Evolutionary conservation across 2,329 filamentous ascomycete species (phyloP).

Genomic region (Claviceps paspali): DNA sequence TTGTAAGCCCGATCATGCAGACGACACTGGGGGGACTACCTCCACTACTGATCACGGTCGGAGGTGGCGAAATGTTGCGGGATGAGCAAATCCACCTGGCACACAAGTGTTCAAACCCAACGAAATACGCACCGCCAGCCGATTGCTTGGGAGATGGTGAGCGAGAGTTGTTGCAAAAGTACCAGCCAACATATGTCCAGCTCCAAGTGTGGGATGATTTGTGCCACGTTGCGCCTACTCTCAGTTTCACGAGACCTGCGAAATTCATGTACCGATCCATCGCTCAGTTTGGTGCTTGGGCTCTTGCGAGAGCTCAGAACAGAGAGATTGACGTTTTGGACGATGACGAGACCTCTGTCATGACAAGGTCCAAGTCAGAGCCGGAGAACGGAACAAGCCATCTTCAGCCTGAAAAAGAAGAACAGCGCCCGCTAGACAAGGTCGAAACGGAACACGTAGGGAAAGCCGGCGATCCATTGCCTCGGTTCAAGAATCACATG

Average conservation of each 20-base stretch:
- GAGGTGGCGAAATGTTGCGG: conserved; percentile 74
- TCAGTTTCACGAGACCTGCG: conserved; percentile 92
- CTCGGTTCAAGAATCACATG: conserved; percentile 71
- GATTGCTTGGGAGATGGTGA: conserved; percentile 48
- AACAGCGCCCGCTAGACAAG: conserved; percentile 9
- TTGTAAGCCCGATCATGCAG: conserved; percentile 81
- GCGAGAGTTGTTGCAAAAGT: conserved; percentile 43
- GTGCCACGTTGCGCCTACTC: conserved; percentile 79
- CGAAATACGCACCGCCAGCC: conserved; percentile 56
- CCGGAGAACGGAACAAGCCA: conserved; percentile 11
- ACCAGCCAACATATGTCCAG: conserved; percentile 77
- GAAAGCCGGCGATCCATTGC: conserved; percentile 73
- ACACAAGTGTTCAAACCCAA: conserved; percentile 81
- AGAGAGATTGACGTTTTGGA: conserved; percentile 66
- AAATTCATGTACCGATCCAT: conserved; percentile 92
- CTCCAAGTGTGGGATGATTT: conserved; percentile 93
- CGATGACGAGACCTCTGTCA: conserved; percentile 61
- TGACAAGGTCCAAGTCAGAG: conserved; percentile 43
- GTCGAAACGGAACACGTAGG: conserved; percentile 40
- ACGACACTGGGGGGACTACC: conserved; percentile 80
- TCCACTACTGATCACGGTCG: conserved; percentile 71
- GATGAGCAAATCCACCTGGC: conserved; percentile 94
- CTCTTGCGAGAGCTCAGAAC: conserved; percentile 67
- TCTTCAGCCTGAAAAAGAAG: conserved; percentile 8
- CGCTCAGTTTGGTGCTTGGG: conserved; percentile 88